Percentiles rank a stretch among this genome's conserved stretches.
phyloP scores from a whole-genome alignment of 73 alveolate genomes.

The Paramecium caudatum region DNA sequence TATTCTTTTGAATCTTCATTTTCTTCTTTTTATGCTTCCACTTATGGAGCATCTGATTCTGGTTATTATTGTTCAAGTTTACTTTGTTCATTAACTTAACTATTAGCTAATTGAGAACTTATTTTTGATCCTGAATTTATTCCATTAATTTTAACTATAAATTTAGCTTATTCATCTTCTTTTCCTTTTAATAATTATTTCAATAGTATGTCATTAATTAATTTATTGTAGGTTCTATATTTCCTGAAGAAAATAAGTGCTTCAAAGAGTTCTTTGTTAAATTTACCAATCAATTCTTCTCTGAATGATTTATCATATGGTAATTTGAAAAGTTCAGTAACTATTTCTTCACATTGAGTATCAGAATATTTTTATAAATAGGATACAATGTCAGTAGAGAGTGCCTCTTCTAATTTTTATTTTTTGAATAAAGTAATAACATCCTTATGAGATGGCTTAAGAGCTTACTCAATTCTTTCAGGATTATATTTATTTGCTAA shows the following conservation, averaged over 20 bases:
- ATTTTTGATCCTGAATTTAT: no score
- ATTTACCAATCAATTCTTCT: background rate
- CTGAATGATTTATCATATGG: background rate
- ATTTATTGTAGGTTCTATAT: constrained; percentile 11
- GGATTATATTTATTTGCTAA: background rate
- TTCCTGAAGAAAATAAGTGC: background rate
- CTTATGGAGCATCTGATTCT: background rate
- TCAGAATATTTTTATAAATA: background rate
- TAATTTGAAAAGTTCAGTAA: constrained; percentile 5
- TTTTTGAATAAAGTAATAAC: background rate
- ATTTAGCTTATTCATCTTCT: background rate
- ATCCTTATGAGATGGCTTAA: background rate
- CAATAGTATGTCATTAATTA: background rate
- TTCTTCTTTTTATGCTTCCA: background rate
- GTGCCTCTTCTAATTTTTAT: background rate
- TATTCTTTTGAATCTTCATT: background rate
- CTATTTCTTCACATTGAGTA: constrained; percentile 7
- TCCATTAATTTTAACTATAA: no score
- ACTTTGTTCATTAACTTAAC: no score
- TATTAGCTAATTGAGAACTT: no score
- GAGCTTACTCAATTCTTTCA: no score
- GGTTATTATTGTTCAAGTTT: no score
- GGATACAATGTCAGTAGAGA: background rate
- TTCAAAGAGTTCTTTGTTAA: background rate
- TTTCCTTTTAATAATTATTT: background rate